phyloP scores from a whole-genome alignment of 2,329 filamentous ascomycete genomes.

The Fusarium pseudoanthophilum region DNA sequence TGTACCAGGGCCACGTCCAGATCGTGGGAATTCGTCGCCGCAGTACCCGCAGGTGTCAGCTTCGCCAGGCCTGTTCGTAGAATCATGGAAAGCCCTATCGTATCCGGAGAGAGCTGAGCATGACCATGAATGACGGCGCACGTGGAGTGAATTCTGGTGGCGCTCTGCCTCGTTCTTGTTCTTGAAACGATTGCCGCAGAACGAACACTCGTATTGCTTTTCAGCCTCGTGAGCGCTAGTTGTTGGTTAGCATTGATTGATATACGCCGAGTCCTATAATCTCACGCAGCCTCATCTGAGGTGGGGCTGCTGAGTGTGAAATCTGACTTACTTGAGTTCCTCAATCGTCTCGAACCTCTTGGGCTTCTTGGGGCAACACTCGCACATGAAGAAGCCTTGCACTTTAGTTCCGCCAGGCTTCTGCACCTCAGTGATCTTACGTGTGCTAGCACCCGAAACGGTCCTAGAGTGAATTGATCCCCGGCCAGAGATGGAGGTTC shows the following conservation, averaged over 20 bases:
- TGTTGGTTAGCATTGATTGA: constrained; percentile 38
- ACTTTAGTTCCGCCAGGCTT: constrained; percentile 61
- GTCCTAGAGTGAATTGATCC: constrained; percentile 57
- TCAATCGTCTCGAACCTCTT: constrained; percentile 38
- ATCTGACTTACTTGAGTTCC: constrained; percentile 72
- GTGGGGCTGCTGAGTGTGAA: constrained; percentile 5
- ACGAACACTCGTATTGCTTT: constrained; percentile 94
- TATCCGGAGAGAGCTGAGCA: constrained; percentile 85
- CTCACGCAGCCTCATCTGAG: constrained; percentile 12
- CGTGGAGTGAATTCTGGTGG: constrained; percentile 93
- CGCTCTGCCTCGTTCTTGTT: constrained; percentile 99
- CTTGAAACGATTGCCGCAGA: constrained; percentile 95
- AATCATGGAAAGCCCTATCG: constrained; percentile 88
- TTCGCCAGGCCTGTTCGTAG: constrained; percentile 71
- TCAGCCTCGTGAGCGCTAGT: constrained; percentile 86
- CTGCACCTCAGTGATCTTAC: constrained; percentile 62
- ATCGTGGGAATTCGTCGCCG: constrained; percentile 83
- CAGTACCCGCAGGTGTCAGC: constrained; percentile 94
- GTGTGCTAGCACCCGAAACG: constrained; percentile 60
- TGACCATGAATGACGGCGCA: constrained; percentile 95
- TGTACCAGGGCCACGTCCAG: constrained; percentile 54
- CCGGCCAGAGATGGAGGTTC: constrained; percentile 56
- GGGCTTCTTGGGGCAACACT: constrained; percentile 38
- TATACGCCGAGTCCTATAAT: neutral
- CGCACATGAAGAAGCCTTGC: constrained; percentile 54